Conservation (phyloP, 176 grass and related monocot species). For the Paspalum notatum region DNA sequence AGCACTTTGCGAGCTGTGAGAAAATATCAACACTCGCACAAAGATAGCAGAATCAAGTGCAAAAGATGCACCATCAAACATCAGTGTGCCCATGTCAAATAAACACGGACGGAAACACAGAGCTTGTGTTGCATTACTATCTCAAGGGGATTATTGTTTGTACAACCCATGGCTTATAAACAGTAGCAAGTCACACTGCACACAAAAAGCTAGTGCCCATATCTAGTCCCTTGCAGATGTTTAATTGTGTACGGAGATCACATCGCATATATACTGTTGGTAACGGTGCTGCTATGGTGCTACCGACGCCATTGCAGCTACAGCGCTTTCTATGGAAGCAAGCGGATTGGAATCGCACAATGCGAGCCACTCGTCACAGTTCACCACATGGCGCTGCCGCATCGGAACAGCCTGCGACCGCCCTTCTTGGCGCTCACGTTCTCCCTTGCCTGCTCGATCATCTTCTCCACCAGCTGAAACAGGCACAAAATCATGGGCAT, state of each 20-base stretch:
- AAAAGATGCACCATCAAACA: background rate
- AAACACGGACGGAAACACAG: background rate
- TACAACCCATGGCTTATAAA: slow-evolving; percentile 4
- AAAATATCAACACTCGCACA: background rate
- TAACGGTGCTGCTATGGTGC: background rate
- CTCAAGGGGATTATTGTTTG: slow-evolving; percentile 14
- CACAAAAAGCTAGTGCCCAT: background rate
- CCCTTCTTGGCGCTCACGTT: slow-evolving; percentile 42
- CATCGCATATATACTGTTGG: background rate
- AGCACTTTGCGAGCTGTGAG: no score
- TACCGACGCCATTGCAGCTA: background rate
- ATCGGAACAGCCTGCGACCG: slow-evolving; percentile 3
- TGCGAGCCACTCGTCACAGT: background rate
- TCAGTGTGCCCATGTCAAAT: background rate
- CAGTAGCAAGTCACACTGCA: background rate
- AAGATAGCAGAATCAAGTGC: background rate
- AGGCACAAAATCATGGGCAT: background rate
- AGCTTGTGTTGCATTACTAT: background rate
- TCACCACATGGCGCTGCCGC: slow-evolving; percentile 57
- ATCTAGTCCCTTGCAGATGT: background rate
- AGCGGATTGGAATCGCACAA: background rate
- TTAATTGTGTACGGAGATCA: background rate
- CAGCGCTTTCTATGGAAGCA: background rate
- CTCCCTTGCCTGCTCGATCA: slow-evolving; percentile 48
- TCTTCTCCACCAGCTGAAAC: slow-evolving; percentile 59